Conservation (phyloP, 2,329 filamentous ascomycete genomes). For the Parafenestella ontariensis region DNA sequence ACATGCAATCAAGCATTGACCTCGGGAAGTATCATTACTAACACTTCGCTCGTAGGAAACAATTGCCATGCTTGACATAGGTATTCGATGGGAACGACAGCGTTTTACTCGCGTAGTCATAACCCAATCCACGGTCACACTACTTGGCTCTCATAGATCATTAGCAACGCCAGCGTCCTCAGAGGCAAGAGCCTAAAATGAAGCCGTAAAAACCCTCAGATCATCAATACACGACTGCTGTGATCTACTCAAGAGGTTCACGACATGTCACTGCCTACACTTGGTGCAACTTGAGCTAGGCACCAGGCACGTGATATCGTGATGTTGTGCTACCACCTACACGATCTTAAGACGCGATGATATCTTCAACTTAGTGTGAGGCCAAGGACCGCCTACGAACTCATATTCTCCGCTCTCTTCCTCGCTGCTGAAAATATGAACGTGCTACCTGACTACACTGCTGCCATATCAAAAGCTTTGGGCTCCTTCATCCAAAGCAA, state of each 20-base stretch:
- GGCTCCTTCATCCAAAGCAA: not conserved
- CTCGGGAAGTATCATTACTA: too few species aligned
- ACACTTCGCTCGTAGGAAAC: too few species aligned
- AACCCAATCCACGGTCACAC: too few species aligned
- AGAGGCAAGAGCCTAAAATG: not conserved
- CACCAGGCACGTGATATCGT: not conserved
- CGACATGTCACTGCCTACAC: not conserved
- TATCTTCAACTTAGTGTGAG: not conserved
- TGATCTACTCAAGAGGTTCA: not conserved
- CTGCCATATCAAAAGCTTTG: not conserved
- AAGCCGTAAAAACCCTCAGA: not conserved
- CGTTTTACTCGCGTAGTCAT: too few species aligned
- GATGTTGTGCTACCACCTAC: not conserved
- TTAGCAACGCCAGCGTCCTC: not conserved
- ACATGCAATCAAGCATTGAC: too few species aligned
- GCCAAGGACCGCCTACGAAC: not conserved
- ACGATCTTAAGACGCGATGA: not conserved
- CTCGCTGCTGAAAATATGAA: not conserved
- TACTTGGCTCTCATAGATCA: not conserved
- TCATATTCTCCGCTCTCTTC: not conserved
- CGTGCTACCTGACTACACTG: not conserved
- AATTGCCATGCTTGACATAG: too few species aligned
- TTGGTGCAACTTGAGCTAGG: not conserved
- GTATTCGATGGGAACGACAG: too few species aligned
- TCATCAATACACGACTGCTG: not conserved